Evolutionary conservation across 139 green algal genomes (phyloP), one percentile per base, ranked within the genome.

Genomic region (Chlamydomonas sp.): DNA sequence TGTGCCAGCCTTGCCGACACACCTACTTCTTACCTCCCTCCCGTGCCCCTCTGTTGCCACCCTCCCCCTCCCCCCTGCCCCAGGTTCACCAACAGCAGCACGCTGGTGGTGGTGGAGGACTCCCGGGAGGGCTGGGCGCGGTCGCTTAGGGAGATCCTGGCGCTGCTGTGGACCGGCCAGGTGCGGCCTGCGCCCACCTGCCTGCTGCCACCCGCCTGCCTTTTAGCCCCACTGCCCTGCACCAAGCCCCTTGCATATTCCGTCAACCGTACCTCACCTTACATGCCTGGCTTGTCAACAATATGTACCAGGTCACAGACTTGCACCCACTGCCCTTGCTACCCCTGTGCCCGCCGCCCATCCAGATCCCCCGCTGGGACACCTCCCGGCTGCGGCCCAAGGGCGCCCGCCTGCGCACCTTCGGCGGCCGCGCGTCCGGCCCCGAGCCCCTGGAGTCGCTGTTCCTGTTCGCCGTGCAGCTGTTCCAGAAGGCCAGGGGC

Each of bases 381-480:
- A 93, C 90, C 15, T 85, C 73, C 66, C 66, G 67, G 5, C 87
- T 93, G 62, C 79, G 90, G 2, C 83, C 90, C 83, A 91, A 93
- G 85, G 90, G 90, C 63, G 79, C 87, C 60, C 88, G 85, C 15
- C 84, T 93, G 79, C 83, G 87, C 79, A 93, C 90, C 63, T 93
- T 93, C 66, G 90, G 90, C 77, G 90, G 90, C 15, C 87, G 88
- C 31, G 90, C 90, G n/a, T 86, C 72, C 3, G 90, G 90, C 12
- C 90, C 90, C 31, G 84, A 91, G 79, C 90, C 90, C 9, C 90
- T 93, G 49, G 87, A 93, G 79, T 79, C 88, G 62, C 87, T 93
- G 75, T 91, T 91, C 80, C 74, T 87, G 79, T 93, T 93, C 85
- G 84, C 87, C 1, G 87, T 91, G 61, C 67, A 89, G 60, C 67